phyloP scores from a whole-genome alignment of 345 rosid genomes.

The Ailanthus altissimus region DNA sequence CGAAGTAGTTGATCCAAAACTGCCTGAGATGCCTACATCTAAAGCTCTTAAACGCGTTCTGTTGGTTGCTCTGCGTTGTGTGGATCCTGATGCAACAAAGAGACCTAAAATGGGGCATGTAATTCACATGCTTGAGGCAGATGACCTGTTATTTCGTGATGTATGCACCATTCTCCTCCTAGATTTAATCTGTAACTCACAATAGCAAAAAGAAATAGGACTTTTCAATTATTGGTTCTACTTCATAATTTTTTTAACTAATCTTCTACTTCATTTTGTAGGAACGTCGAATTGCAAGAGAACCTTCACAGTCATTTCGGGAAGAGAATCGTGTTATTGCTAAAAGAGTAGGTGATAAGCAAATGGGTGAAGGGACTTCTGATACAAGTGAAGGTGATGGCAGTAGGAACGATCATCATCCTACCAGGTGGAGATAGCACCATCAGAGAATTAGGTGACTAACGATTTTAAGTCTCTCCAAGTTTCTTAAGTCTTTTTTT shows the following conservation, averaged over 20 bases:
- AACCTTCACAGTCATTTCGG: slow-evolving; percentile 34
- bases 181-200: background rate
- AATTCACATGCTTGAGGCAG: slow-evolving; percentile 99
- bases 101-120: slow-evolving; percentile 97
- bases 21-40: slow-evolving; percentile 78
- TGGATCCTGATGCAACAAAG: slow-evolving; percentile 93
- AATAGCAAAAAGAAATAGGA: background rate
- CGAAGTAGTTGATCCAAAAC: slow-evolving; percentile 87
- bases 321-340: slow-evolving; percentile 28
- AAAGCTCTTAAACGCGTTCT: slow-evolving; percentile 86
- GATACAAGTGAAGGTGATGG: slow-evolving; percentile 50
- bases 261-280: slow-evolving; percentile 24
- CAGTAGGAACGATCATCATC: slow-evolving; percentile 38
- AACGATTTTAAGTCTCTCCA: slow-evolving; percentile 19
- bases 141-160: slow-evolving; percentile 75
- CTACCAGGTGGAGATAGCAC: slow-evolving; percentile 46
- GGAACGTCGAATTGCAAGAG: slow-evolving; percentile 50
- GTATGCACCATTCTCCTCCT: slow-evolving; percentile 41
- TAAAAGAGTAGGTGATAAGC: slow-evolving; percentile 31
- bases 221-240: background rate
- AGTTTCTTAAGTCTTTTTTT: slow-evolving; percentile 14
- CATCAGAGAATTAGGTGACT: slow-evolving; percentile 42
- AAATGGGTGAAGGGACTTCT: slow-evolving; percentile 38
- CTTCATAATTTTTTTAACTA: background rate
- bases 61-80: slow-evolving; percentile 86